Base-by-base conservation (phyloP, 2,329 filamentous ascomycete species). In the Xylaria sp. region DNA sequence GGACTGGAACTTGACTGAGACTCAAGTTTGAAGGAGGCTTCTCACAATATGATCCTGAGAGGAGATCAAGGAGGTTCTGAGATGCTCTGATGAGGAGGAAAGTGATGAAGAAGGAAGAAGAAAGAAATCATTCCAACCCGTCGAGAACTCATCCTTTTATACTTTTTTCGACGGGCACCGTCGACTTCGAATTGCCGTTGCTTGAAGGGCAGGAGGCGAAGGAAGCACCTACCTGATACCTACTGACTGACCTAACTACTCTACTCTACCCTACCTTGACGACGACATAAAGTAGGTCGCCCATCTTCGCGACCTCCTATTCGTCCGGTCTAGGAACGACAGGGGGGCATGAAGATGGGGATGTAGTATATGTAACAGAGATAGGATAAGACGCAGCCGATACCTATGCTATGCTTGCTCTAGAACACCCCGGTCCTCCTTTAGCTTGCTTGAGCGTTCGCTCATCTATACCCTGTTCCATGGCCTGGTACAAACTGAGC, bases 111-210 rank as follows among this genome's bases (percentile, higher is more conserved):
- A 84, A 85, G 82, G 82, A 87, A 84, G 83, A 86, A 85, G 81
- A 83, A 87, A 79, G 79, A 67, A 82, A 78, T 78, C 67, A 71
- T 75, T 75, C 76, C 76, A 80, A 79, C 76, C 79, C 74, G 83
- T 85, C 81, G 81, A 86, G 81, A 80, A 81, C 78, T 76, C 77
- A 79, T 80, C 86, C 82, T 89, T 90, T 91, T 91, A 91, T 91
- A 90, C 83, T 84, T 87, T 84, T 87, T 46, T 10, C 13, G n/a
- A 28, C 23, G 15, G 23, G 39, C 54, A 58, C 49, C 49, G 43
- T 59, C 36, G 46, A 66, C 39, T 67, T 46, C 61, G 43, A 52
- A 64, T 57, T 51, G 51, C 60, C 51, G 48, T 65, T 43, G 41
- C 62, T 54, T 18, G 43, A 52, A 62, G 56, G 56, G 39, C 13